Evolutionary conservation across 768 basidiomycete genomes (phyloP).

Genomic region (Trametes villosa): DNA sequence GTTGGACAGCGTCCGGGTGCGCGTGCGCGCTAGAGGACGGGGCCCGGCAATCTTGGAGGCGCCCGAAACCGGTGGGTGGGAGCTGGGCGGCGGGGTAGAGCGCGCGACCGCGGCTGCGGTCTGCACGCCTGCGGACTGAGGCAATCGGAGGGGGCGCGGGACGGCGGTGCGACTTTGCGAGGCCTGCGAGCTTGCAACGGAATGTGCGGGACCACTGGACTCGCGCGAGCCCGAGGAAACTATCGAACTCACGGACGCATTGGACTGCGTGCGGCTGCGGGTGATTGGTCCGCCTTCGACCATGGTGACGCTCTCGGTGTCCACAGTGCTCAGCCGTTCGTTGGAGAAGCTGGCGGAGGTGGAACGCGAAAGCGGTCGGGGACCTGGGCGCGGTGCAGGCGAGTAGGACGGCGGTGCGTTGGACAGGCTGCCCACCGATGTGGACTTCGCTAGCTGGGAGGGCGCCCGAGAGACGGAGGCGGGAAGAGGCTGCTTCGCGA

Average conservation of each 20-base stretch:
- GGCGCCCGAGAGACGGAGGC: constrained; percentile 11
- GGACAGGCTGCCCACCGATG: constrained; percentile 13
- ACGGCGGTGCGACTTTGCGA: constrained; percentile 10
- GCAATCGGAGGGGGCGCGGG: constrained; percentile 33
- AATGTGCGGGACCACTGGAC: constrained; percentile 16
- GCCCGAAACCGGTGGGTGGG: constrained; percentile 8
- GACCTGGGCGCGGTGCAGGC: constrained; percentile 2
- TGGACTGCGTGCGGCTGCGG: constrained; percentile 18
- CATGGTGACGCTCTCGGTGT: constrained; percentile 14
- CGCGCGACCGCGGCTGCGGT: constrained; percentile 6
- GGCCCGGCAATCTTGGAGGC: constrained; percentile 2
- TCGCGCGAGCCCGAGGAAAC: constrained; percentile 20
- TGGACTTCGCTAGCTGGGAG: constrained; percentile 15
- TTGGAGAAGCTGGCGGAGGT: constrained; percentile 18
- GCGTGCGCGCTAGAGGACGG: background rate
- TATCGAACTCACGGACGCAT: constrained; percentile 19
- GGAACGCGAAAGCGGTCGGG: constrained; percentile 17
- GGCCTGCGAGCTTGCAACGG: constrained; percentile 17
- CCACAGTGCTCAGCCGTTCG: constrained; percentile 7
- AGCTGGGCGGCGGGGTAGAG: constrained; percentile 13
- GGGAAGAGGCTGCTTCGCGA: constrained; percentile 29
- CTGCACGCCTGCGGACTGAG: constrained; percentile 16
- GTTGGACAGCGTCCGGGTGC: constrained; percentile 21
- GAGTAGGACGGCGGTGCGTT: constrained; percentile 18
- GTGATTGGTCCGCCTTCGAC: constrained; percentile 1